Conservation (phyloP, 345 rosid genomes). For the Odontarrhena argentea region DNA sequence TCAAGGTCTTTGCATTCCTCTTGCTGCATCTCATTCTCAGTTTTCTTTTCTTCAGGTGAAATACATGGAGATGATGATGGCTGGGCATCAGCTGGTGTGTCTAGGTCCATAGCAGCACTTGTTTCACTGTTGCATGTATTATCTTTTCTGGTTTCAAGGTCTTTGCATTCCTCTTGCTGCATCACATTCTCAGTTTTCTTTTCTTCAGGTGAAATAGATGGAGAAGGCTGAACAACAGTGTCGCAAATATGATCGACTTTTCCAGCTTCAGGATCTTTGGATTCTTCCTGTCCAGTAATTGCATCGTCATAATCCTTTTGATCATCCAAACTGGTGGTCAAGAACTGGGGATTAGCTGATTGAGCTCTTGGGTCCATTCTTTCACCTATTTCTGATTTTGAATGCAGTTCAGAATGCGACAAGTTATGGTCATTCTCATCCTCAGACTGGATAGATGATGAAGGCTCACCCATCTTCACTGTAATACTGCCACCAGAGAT, state of each 20-base stretch:
- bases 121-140: constrained; percentile 1
- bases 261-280: constrained; percentile 7
- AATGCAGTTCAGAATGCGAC: constrained; percentile 1
- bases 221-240: background rate
- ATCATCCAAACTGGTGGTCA: constrained; percentile 18
- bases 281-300: constrained; percentile 2
- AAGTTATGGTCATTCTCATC: constrained; percentile 19
- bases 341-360: constrained; percentile 12
- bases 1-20: constrained; percentile 9
- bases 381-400: constrained; percentile 21
- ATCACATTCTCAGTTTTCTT: background rate
- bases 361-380: constrained; percentile 6
- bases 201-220: constrained; percentile 12
- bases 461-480: constrained; percentile 11
- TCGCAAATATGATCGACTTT: background rate
- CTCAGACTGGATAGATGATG: constrained; percentile 17
- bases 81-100: constrained; percentile 3
- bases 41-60: constrained; percentile 14
- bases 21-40: background rate
- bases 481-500: background rate
- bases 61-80: background rate
- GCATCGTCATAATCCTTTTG: constrained; percentile 22
- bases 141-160: constrained; percentile 2
- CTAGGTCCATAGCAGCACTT: constrained; percentile 9
- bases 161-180: background rate